Evolutionary conservation across 345 rosid species (phyloP), one percentile per base, ranked within the genome.

Genomic region (Populus simonii): DNA sequence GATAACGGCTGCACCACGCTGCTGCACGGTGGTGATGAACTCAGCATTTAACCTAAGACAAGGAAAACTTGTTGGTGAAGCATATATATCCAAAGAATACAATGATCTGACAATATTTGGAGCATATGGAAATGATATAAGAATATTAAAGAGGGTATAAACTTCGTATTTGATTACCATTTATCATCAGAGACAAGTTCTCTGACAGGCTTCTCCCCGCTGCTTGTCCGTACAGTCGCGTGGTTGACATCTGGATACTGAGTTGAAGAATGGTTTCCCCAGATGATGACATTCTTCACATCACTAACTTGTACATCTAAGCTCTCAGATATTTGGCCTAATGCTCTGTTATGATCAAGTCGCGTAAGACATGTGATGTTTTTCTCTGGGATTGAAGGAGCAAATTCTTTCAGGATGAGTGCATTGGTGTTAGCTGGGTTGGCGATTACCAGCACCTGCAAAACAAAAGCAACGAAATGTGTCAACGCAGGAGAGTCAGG

Each of bases 211-310:
- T 77, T 86, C 49, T 88, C 89, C 51, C 88, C 89, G 3, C 55
- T 62, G 72, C 79, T 59, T 43, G 85, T 80, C 70, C 68, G 65
- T 49, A 87, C 89, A 33, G 85, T 87, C 17, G 94, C 94, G 29
- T 94, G 97, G 66, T 84, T 91, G 73, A 78, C 90, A 80, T 94
- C 98, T 29, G 98, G 98, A 76, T 91, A 91, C 49, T 92, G 98
- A 62, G 97, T 91, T 27, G 96, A 89, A n/a, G 94, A 94, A 80
- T 94, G 98, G 79, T 92, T 92, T 20, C 98, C 98, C 98, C 98
- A 93, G 22, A 94, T 83, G 74, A 90, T 85, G 5, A 88, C 89
- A 45, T 94, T 94, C 83, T 88, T 94, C 66, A 93, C 91, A 29
- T 89, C 87, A 49, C 85, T 77, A 23, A 90, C 91, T 0, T 84